A percentile compares a stretch with the other conserved stretches of the same genome.
phyloP scores from a whole-genome alignment of 257 asterid genomes.

The Ligustrum vulgare region DNA sequence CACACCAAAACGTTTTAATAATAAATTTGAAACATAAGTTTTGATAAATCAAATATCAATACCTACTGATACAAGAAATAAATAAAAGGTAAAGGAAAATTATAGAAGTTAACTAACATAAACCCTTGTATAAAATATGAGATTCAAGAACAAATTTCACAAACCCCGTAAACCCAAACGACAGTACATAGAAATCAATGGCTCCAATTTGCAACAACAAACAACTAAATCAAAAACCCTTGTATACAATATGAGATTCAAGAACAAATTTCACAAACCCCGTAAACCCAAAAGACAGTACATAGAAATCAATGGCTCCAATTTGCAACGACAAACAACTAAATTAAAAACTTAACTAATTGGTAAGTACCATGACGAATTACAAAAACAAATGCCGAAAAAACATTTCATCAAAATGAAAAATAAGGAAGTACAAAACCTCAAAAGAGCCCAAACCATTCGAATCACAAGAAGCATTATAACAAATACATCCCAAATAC shows the following conservation, averaged over 20 bases:
- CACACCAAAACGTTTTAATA: not conserved
- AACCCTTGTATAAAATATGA: not conserved
- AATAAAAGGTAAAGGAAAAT: not conserved
- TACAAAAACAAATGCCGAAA: not conserved
- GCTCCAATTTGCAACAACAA: not conserved
- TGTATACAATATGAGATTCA: no score
- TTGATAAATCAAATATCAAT: not conserved
- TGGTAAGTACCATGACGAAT: slow-evolving; percentile 11
- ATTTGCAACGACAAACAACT: slow-evolving; percentile 1
- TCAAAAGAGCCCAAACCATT: slow-evolving; percentile 27
- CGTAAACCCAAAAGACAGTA: slow-evolving; percentile 13
- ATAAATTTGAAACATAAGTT: not conserved
- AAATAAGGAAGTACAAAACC: slow-evolving; percentile 28
- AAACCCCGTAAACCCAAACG: slow-evolving; percentile 13
- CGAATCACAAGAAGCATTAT: slow-evolving; percentile 29
- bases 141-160: not conserved
- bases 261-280: not conserved
- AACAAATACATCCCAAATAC: slow-evolving; percentile 7
- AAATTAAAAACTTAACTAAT: slow-evolving; percentile 1
- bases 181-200: not conserved
- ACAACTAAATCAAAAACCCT: slow-evolving; percentile 1
- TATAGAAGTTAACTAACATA: not conserved
- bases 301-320: not conserved
- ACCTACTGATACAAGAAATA: not conserved
- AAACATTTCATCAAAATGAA: slow-evolving; percentile 4